These are phyloP conservation scores for Tylopilus plumbeoviolaceoides DNA, from an alignment of 768 basidiomycete species.

Conservation along the genomic window DNA sequence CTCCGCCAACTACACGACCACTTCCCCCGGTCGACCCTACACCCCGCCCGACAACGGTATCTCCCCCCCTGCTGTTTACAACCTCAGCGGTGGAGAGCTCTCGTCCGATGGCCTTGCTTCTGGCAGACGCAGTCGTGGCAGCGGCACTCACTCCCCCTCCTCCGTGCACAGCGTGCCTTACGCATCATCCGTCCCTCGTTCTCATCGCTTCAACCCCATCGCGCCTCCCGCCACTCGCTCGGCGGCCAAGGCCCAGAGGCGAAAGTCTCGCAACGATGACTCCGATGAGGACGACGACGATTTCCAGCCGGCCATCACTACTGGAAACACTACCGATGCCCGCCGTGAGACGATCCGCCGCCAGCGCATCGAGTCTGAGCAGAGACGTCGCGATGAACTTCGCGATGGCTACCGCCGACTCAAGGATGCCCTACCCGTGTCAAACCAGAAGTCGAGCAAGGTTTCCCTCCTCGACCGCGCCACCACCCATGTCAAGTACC, in stretches of 20 bases:
- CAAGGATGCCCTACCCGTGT: slow-evolving; percentile 85
- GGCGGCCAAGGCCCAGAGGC: slow-evolving; percentile 47
- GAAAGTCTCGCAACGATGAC: slow-evolving; percentile 55
- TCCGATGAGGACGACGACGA: slow-evolving; percentile 74
- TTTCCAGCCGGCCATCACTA: slow-evolving; percentile 51
- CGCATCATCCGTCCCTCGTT: slow-evolving; percentile 64
- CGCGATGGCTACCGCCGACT: slow-evolving; percentile 87
- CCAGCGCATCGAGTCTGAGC: slow-evolving; percentile 92
- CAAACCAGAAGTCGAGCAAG: slow-evolving; percentile 92
- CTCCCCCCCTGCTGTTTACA: slow-evolving; percentile 71
- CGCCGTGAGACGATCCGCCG: slow-evolving; percentile 89
- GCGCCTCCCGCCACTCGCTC: slow-evolving; percentile 46
- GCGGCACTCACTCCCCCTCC: slow-evolving; percentile 52
- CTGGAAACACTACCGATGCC: slow-evolving; percentile 51
- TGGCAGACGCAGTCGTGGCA: slow-evolving; percentile 66
- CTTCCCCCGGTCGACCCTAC: slow-evolving; percentile 57
- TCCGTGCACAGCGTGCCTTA: slow-evolving; percentile 47
- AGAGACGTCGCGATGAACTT: slow-evolving; percentile 88
- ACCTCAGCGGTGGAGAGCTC: slow-evolving; percentile 63
- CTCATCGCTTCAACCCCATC: slow-evolving; percentile 79
- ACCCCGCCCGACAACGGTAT: slow-evolving; percentile 66
- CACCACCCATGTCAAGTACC: slow-evolving; percentile 81
- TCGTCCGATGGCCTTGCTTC: slow-evolving; percentile 70
- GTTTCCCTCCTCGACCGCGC: slow-evolving; percentile 86
- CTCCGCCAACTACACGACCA: slow-evolving; percentile 49